A percentile compares a stretch with the other conserved stretches of the same genome.
Evolutionary conservation across 2,329 filamentous ascomycete species (phyloP).

Genomic region (Emericellopsis cladophorae): DNA sequence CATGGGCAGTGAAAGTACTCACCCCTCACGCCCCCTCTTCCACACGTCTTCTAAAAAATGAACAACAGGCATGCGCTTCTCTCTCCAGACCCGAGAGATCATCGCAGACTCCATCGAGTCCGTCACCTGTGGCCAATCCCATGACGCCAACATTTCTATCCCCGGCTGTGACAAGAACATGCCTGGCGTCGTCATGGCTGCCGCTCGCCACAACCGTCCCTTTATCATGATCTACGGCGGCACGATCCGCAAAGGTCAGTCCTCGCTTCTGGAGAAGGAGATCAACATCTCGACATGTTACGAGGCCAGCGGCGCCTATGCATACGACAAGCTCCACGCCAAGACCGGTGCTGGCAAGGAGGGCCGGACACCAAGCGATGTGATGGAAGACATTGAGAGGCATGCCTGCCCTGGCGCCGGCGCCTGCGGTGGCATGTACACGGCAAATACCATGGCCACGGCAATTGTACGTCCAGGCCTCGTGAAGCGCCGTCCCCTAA

Average conservation of each 20-base stretch:
- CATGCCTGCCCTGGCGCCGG: slow-evolving; percentile 56
- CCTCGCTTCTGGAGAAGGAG: slow-evolving; percentile 57
- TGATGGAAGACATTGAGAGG: slow-evolving; percentile 70
- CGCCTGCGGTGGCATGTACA: slow-evolving; percentile 81
- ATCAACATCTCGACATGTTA: slow-evolving; percentile 87
- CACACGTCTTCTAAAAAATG: not conserved
- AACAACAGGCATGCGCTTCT: slow-evolving; percentile 74
- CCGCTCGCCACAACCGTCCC: slow-evolving; percentile 80
- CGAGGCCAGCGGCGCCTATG: slow-evolving; percentile 73
- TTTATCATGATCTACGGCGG: slow-evolving; percentile 95
- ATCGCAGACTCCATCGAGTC: slow-evolving; percentile 93
- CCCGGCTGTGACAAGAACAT: slow-evolving; percentile 97
- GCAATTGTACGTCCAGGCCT: slow-evolving; percentile 37
- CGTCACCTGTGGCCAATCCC: slow-evolving; percentile 80
- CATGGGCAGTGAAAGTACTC: slow-evolving; percentile 78
- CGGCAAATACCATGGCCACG: slow-evolving; percentile 86
- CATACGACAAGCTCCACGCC: slow-evolving; percentile 65
- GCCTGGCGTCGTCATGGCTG: slow-evolving; percentile 85
- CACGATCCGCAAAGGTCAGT: slow-evolving; percentile 80
- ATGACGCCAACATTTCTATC: slow-evolving; percentile 88
- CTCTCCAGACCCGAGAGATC: slow-evolving; percentile 77
- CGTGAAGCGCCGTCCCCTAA: too few relatives aligned
- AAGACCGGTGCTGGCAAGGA: slow-evolving; percentile 47
- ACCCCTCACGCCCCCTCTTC: not conserved
- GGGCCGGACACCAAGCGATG: slow-evolving; percentile 59